Evolutionary conservation across 2,329 filamentous ascomycete genomes (phyloP).

Genomic region (Pseudogymnoascus verrucosus): DNA sequence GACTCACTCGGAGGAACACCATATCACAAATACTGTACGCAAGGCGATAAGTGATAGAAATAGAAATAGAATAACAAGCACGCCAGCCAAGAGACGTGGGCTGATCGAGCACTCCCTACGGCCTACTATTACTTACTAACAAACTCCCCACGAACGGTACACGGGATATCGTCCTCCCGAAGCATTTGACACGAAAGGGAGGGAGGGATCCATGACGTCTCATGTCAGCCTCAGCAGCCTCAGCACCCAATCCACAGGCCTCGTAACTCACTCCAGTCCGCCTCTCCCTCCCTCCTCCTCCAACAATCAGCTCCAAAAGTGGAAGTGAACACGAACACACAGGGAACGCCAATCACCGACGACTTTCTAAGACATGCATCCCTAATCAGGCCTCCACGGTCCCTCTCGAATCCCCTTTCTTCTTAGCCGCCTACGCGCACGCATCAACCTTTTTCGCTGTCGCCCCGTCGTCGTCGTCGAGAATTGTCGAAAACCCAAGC

Average conservation of each 20-base stretch:
- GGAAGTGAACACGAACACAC: not conserved
- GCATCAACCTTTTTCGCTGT: not conserved
- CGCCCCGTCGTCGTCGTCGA: not conserved
- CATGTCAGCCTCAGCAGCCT: not conserved
- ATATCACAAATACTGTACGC: not conserved
- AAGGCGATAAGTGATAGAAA: not conserved
- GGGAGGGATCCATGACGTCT: not conserved
- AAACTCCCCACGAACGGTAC: not conserved
- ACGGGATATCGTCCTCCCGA: not conserved
- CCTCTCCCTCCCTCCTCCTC: not conserved
- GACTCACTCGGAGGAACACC: not conserved
- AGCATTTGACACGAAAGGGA: not conserved
- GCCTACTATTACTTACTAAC: no score
- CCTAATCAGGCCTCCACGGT: not conserved
- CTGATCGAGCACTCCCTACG: not conserved
- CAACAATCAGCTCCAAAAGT: not conserved
- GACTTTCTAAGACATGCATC: not conserved
- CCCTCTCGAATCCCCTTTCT: not conserved
- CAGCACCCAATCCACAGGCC: not conserved
- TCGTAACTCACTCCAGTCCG: not conserved
- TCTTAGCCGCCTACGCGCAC: not conserved
- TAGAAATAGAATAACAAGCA: not conserved
- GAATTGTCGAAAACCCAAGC: not conserved
- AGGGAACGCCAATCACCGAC: not conserved
- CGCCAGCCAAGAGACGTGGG: not conserved